These are phyloP conservation scores for Brassica juncea DNA, from an alignment of 345 rosid genomes.

Conservation along the genomic window DNA sequence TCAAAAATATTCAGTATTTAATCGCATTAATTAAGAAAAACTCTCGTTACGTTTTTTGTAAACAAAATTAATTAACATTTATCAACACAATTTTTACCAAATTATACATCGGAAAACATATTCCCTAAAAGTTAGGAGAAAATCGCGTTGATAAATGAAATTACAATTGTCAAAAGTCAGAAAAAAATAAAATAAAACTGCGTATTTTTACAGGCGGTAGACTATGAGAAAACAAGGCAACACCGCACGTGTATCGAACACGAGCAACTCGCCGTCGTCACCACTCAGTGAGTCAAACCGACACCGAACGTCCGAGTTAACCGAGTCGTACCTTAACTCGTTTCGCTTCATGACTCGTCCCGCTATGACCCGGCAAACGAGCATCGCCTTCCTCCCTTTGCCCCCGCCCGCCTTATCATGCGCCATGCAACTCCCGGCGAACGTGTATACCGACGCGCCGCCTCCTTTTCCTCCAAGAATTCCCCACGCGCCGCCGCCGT, in stretches of 20 bases:
- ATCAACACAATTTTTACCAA: slow-evolving; percentile 51
- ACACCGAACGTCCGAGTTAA: slow-evolving; percentile 45
- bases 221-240: slow-evolving; percentile 93
- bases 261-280: slow-evolving; percentile 77
- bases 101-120: slow-evolving; percentile 7
- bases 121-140: slow-evolving; percentile 11
- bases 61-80: slow-evolving; percentile 50
- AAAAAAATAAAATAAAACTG: neutral
- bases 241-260: slow-evolving; percentile 84
- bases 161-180: slow-evolving; percentile 15
- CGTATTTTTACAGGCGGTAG: slow-evolving; percentile 70
- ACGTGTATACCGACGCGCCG: slow-evolving; percentile 68
- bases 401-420: slow-evolving; percentile 87
- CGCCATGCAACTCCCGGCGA: slow-evolving; percentile 74
- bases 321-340: slow-evolving; percentile 48
- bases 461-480: slow-evolving; percentile 34
- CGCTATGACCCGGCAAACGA: slow-evolving; percentile 89
- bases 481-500: slow-evolving; percentile 40
- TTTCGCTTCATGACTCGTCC: slow-evolving; percentile 70
- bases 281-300: slow-evolving; percentile 92
- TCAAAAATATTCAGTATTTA: neutral
- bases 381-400: slow-evolving; percentile 83
- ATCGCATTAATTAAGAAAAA: neutral
- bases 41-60: slow-evolving; percentile 1
- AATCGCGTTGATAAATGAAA: slow-evolving; percentile 54